Evolutionary conservation across 768 basidiomycete genomes (phyloP).

Genomic region (Rhizopogon rudus): DNA sequence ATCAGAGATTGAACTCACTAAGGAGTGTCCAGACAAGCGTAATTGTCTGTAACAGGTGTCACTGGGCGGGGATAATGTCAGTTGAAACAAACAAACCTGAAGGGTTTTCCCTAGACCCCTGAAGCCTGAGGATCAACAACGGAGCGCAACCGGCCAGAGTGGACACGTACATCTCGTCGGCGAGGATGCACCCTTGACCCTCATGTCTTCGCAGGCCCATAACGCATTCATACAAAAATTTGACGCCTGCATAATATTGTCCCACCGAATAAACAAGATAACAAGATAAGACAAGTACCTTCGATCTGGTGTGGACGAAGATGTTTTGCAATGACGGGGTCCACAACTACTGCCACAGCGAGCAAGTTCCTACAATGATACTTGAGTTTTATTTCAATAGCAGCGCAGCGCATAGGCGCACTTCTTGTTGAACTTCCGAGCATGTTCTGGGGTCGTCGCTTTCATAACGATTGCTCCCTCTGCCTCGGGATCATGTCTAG

Average conservation of each 20-base stretch:
- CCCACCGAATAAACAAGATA: neutral
- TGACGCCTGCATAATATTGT: slow-evolving; percentile 45
- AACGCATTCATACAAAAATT: slow-evolving; percentile 92
- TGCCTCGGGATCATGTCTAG: slow-evolving; percentile 71
- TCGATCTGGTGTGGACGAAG: slow-evolving; percentile 90
- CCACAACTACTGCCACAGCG: slow-evolving; percentile 81
- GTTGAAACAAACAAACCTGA: slow-evolving; percentile 40
- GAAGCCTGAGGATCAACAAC: slow-evolving; percentile 7
- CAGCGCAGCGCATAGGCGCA: slow-evolving; percentile 22
- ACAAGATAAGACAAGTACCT: slow-evolving; percentile 37
- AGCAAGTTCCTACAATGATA: slow-evolving; percentile 45
- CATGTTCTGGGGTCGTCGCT: slow-evolving; percentile 62
- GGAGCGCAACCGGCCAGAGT: neutral
- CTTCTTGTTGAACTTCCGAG: slow-evolving; percentile 68
- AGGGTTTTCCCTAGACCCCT: slow-evolving; percentile 98
- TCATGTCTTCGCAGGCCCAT: slow-evolving; percentile 93
- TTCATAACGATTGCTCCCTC: slow-evolving; percentile 87
- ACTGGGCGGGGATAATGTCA: slow-evolving; percentile 2
- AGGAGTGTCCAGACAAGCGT: slow-evolving; percentile 90
- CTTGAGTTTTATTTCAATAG: neutral
- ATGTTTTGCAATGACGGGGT: slow-evolving; percentile 72
- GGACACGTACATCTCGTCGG: slow-evolving; percentile 81
- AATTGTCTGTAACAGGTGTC: slow-evolving; percentile 59
- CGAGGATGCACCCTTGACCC: slow-evolving; percentile 91
- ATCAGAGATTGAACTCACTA: slow-evolving; percentile 43